These are phyloP conservation scores for Crucibulum laeve DNA, from an alignment of 768 basidiomycete genomes.

Conservation along the genomic window DNA sequence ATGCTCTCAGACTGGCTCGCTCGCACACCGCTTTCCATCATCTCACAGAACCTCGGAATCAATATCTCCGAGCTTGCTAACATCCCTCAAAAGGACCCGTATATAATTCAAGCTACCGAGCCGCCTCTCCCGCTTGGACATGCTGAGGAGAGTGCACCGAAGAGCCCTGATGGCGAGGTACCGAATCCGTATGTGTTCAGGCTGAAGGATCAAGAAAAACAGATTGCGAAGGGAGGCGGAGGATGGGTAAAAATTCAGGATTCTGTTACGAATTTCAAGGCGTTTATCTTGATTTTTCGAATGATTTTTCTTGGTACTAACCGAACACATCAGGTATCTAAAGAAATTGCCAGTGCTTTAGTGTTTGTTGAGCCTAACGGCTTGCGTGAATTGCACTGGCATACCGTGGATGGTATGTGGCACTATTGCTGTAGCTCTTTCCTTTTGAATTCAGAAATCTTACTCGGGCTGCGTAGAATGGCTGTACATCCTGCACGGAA, in stretches of 20 bases:
- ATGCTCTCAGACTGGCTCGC: constrained; percentile 15
- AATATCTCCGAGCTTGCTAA: constrained; percentile 7
- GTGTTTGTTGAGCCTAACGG: constrained; percentile 12
- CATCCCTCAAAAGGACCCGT: constrained; percentile 12
- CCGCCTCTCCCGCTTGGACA: constrained; percentile 11
- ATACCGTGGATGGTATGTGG: constrained; percentile 8
- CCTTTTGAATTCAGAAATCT: neutral
- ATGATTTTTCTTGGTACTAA: neutral
- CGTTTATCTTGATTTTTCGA: neutral
- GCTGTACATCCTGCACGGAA: constrained; percentile 11
- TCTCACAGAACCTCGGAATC: constrained; percentile 11
- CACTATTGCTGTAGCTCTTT: neutral
- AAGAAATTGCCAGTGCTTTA: constrained; percentile 10
- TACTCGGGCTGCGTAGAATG: too few species aligned
- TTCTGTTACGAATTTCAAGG: constrained; percentile 11
- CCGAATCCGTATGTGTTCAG: constrained; percentile 12
- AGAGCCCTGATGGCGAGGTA: constrained; percentile 10
- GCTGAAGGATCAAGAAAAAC: constrained; percentile 9
- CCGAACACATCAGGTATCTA: constrained; percentile 2
- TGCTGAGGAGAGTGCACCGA: constrained; percentile 7
- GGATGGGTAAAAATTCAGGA: constrained; percentile 14
- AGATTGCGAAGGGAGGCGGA: constrained; percentile 11
- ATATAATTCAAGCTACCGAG: constrained; percentile 8
- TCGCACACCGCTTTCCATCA: constrained; percentile 9
- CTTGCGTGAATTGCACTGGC: constrained; percentile 12